Conservation (phyloP, 345 rosid species). For the Anacardium occidentale region DNA sequence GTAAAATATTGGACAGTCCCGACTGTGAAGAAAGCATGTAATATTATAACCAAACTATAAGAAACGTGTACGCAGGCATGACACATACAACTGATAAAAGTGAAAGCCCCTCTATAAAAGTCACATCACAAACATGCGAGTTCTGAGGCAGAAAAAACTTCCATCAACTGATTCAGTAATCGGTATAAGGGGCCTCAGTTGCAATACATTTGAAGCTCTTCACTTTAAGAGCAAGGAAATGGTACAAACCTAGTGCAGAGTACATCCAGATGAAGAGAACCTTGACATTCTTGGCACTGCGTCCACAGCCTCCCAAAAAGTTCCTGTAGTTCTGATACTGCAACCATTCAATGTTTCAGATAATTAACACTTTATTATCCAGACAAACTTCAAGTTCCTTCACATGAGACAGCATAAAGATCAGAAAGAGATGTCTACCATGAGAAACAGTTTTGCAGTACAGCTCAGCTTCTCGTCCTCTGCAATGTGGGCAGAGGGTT, state of each 20-base stretch:
- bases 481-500: conserved; percentile 82
- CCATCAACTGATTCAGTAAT: neutral
- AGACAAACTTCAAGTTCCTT: neutral
- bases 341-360: conserved; percentile 24
- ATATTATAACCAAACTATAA: neutral
- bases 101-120: neutral
- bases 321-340: conserved; percentile 83
- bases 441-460: conserved; percentile 87
- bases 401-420: conserved; percentile 6
- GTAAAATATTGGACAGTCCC: conserved; percentile 97
- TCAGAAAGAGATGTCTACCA: conserved; percentile 39
- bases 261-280: conserved; percentile 98
- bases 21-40: conserved; percentile 41
- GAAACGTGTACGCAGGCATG: neutral
- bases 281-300: conserved; percentile 98
- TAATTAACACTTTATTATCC: neutral
- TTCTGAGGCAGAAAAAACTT: neutral
- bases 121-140: neutral
- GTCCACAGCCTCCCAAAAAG: conserved; percentile 91
- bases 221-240: neutral
- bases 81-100: neutral
- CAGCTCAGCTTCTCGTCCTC: conserved; percentile 92
- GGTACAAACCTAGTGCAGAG: conserved; percentile 79
- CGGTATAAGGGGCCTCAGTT: neutral
- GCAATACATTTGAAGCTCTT: neutral